Conservation (phyloP, 805 yeast genomes). For the Candida fluviatilis region DNA sequence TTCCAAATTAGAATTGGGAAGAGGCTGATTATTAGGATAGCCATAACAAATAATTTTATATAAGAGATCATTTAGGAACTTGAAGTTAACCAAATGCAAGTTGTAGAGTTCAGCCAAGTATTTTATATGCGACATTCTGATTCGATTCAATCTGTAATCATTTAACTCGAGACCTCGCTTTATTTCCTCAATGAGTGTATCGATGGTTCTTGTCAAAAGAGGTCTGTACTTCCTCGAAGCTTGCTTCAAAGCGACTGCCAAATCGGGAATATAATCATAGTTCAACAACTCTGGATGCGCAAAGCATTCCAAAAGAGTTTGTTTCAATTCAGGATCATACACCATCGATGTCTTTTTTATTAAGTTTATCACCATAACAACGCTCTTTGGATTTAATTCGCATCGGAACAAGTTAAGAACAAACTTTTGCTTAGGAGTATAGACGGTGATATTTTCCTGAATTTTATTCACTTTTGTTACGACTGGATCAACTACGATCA, state of each 20-base stretch:
- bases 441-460: conserved; percentile 5
- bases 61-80: conserved; percentile 46
- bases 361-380: conserved; percentile 15
- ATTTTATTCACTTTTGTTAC: conserved; percentile 29
- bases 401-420: conserved; percentile 41
- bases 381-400: conserved; percentile 41
- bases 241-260: conserved; percentile 44
- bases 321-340: conserved; percentile 31
- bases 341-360: conserved; percentile 46
- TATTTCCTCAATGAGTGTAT: conserved; percentile 60
- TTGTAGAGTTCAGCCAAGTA: conserved; percentile 59
- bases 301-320: conserved; percentile 38
- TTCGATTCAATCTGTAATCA: conserved; percentile 55
- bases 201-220: conserved; percentile 49
- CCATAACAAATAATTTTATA: conserved; percentile 63
- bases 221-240: conserved; percentile 29
- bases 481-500: conserved; percentile 56
- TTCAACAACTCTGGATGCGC: conserved; percentile 58
- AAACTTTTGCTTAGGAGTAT: conserved; percentile 28
- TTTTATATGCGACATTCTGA: conserved; percentile 56
- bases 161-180: conserved; percentile 62
- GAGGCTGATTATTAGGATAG: conserved; percentile 49
- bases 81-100: conserved; percentile 40
- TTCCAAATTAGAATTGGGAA: conserved; percentile 46
- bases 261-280: conserved; percentile 48